phyloP scores from a whole-genome alignment of 768 basidiomycete genomes.

The Hortiboletus campestris region DNA sequence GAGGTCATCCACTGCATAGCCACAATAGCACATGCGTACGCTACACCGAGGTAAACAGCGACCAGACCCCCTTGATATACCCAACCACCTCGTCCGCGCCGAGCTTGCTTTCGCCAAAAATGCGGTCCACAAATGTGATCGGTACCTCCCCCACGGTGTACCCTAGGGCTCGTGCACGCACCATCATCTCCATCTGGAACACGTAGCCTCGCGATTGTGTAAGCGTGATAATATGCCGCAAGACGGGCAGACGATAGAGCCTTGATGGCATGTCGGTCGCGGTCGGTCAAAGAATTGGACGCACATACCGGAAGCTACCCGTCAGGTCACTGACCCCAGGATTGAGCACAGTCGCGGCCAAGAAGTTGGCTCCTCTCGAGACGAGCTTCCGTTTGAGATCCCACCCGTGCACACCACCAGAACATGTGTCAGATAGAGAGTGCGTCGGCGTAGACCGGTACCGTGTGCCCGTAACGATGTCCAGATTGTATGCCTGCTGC shows the following conservation, averaged over 20 bases:
- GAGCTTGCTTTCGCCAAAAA: conserved; percentile 92
- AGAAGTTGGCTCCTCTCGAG: conserved; percentile 84
- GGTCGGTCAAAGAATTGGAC: background rate
- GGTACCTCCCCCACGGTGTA: conserved; percentile 89
- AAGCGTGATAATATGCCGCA: conserved; percentile 79
- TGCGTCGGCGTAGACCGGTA: conserved; percentile 69
- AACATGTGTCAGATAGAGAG: conserved; percentile 51
- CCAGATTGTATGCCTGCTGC: conserved; percentile 83
- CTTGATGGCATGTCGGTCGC: conserved; percentile 34
- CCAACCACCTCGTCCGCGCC: conserved; percentile 85
- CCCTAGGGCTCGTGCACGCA: conserved; percentile 77
- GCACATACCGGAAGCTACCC: conserved; percentile 78
- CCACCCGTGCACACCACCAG: conserved; percentile 92
- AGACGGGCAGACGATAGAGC: conserved; percentile 72
- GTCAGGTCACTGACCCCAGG: conserved; percentile 91
- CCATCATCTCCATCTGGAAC: conserved; percentile 99
- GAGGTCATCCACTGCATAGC: conserved; percentile 18
- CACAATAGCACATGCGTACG: conserved; percentile 3
- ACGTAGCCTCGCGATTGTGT: conserved; percentile 90
- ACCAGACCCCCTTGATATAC: conserved; percentile 84
- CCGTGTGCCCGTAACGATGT: conserved; percentile 91
- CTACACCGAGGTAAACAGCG: conserved; percentile 71
- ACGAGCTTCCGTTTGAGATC: conserved; percentile 87
- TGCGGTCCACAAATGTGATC: conserved; percentile 91
- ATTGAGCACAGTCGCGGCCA: conserved; percentile 80